Percentiles rank a stretch among this genome's conserved stretches.
Evolutionary conservation across 179 eudicot species (phyloP).

Genomic region (Beta corolliflora): DNA sequence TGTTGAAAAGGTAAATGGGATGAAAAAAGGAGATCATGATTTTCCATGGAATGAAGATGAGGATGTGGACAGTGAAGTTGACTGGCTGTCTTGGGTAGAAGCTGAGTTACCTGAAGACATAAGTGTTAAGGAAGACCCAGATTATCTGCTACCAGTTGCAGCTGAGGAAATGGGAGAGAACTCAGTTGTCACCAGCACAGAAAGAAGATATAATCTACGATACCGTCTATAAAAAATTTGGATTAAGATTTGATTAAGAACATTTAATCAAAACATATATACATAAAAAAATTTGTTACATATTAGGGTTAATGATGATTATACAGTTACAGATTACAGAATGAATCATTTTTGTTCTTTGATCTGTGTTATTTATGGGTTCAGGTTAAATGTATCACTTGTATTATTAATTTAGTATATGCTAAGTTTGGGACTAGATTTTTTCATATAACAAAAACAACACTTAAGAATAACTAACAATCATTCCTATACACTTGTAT

Average conservation of each 20-base stretch:
- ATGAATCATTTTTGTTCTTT: no score
- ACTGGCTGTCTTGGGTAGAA: constrained; percentile 67
- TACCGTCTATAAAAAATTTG: constrained; percentile 27
- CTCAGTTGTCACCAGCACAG: constrained; percentile 31
- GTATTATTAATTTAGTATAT: no score
- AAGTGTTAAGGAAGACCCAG: constrained; percentile 56
- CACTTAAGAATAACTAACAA: no score
- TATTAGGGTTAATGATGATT: background rate
- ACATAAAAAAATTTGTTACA: background rate
- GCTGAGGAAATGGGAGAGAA: constrained; percentile 43
- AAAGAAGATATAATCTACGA: constrained; percentile 57
- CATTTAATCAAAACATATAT: background rate
- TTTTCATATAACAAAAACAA: no score
- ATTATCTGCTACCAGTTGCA: constrained; percentile 39
- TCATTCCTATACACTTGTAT: no score
- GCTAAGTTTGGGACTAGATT: no score
- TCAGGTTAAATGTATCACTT: no score
- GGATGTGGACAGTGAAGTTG: constrained; percentile 55
- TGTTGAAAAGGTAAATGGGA: constrained; percentile 51
- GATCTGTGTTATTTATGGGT: no score
- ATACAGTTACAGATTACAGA: no score
- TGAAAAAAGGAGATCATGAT: constrained; percentile 31
- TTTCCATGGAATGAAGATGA: constrained; percentile 33
- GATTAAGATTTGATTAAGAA: background rate
- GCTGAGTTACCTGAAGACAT: constrained; percentile 64